A percentile compares a stretch with the other conserved stretches of the same genome.
These are phyloP conservation scores for Oryza officinalis DNA, from an alignment of 176 grass and related monocot species.

Conservation along the genomic window DNA sequence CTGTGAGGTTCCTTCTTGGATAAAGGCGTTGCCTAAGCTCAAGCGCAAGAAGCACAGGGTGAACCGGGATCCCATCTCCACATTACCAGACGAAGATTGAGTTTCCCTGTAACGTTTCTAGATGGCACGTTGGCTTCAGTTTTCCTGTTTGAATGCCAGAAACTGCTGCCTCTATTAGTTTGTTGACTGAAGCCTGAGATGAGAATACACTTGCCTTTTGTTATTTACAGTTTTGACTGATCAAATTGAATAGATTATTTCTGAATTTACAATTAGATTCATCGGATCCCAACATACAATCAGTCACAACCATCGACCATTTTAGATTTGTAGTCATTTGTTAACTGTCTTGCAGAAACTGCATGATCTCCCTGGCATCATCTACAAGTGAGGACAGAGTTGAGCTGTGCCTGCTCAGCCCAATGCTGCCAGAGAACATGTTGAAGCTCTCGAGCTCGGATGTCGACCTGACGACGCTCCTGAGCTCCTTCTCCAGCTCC, in stretches of 20 bases:
- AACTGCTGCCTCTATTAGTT: neutral
- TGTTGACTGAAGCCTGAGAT: neutral
- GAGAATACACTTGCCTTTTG: neutral
- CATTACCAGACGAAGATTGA: constrained; percentile 50
- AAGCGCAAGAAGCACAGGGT: constrained; percentile 80
- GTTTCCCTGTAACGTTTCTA: constrained; percentile 20
- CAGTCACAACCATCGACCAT: neutral
- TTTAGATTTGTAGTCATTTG: neutral
- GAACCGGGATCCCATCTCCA: constrained; percentile 65
- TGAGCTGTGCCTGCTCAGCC: constrained; percentile 25
- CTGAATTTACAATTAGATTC: neutral
- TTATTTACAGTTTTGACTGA: neutral
- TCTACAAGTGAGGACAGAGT: constrained; percentile 24
- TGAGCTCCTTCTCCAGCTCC: constrained; percentile 29
- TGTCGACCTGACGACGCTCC: constrained; percentile 31
- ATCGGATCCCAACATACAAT: neutral
- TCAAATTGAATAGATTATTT: neutral
- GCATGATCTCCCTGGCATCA: constrained; percentile 17
- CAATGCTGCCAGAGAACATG: constrained; percentile 44
- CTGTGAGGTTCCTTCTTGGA: constrained; percentile 92
- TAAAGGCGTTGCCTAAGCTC: constrained; percentile 81
- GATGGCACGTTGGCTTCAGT: constrained; percentile 38
- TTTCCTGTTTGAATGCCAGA: constrained; percentile 42
- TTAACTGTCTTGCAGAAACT: neutral
- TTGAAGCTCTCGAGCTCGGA: constrained; percentile 45